These are phyloP conservation scores for Skeletonema potamos DNA, from an alignment of 108 stramenopile species.

Conservation along the genomic window DNA sequence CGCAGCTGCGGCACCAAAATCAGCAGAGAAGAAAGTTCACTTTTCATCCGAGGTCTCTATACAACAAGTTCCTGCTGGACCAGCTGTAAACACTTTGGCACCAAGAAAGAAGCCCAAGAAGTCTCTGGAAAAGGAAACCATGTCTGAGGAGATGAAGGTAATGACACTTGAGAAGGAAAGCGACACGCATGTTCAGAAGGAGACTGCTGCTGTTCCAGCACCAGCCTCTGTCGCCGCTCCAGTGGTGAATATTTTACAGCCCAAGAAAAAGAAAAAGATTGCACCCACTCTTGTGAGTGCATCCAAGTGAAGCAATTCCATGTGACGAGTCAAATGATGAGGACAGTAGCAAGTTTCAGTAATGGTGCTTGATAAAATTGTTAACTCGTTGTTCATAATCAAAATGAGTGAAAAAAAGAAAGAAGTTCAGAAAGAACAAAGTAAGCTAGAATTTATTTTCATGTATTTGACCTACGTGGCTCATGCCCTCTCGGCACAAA, in stretches of 20 bases:
- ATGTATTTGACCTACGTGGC: not conserved
- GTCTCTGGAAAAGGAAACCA: not conserved
- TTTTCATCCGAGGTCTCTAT: not conserved
- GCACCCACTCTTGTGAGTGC: constrained; percentile 12
- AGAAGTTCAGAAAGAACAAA: not conserved
- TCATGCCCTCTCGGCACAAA: not conserved
- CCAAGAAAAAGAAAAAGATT: constrained; percentile 39
- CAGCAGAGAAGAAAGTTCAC: not conserved
- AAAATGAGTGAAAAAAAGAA: not conserved
- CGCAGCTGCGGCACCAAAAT: not conserved
- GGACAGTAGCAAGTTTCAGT: not conserved
- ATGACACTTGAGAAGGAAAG: constrained; percentile 8
- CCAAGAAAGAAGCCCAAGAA: constrained; percentile 2
- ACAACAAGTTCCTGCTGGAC: not conserved
- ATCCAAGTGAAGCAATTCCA: not conserved
- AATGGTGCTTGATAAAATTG: not conserved
- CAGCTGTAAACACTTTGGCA: constrained; percentile 6
- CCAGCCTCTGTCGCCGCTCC: not conserved
- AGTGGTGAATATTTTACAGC: constrained; percentile 7
- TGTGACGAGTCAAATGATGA: not conserved
- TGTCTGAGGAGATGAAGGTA: constrained; percentile 12
- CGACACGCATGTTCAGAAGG: constrained; percentile 1
- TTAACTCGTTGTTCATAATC: not conserved
- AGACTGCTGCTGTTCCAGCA: not conserved
- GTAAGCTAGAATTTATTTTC: constrained; percentile 1